Percentiles rank a stretch among this genome's conserved stretches.
These are phyloP conservation scores for Balakata baccata DNA, from an alignment of 345 rosid species.

Conservation along the genomic window DNA sequence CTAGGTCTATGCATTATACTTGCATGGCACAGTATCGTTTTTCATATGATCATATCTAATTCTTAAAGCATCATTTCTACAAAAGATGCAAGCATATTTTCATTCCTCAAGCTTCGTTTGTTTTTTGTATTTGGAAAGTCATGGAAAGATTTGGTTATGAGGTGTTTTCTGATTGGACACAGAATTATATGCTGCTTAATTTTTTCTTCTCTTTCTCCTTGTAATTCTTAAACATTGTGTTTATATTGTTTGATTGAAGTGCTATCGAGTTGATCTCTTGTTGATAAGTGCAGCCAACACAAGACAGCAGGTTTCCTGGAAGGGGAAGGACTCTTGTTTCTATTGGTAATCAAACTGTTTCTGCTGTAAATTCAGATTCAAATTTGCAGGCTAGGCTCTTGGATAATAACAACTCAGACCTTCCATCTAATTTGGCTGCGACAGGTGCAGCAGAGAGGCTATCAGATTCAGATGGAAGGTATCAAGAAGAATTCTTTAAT, in stretches of 20 bases:
- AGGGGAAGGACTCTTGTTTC: slow-evolving; percentile 69
- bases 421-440: slow-evolving; percentile 35
- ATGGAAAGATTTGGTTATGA: background rate
- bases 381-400: slow-evolving; percentile 77
- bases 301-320: slow-evolving; percentile 80
- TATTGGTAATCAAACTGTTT: slow-evolving; percentile 36
- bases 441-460: slow-evolving; percentile 34
- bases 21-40: background rate
- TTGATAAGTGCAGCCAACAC: slow-evolving; percentile 44
- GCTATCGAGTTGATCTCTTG: slow-evolving; percentile 11
- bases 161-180: background rate
- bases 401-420: slow-evolving; percentile 49
- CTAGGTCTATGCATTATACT: background rate
- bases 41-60: background rate
- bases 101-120: background rate
- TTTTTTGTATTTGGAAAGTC: background rate
- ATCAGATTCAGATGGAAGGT: slow-evolving; percentile 53
- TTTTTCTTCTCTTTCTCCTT: slow-evolving; percentile 12
- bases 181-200: background rate
- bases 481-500: slow-evolving; percentile 19
- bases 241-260: slow-evolving; percentile 7
- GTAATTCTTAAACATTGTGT: background rate
- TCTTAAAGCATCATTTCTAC: background rate
- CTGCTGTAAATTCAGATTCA: slow-evolving; percentile 53
- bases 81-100: background rate